Evolutionary conservation across 208 protist genomes (phyloP).

Genomic region (Dictyostelium gargantuum): DNA sequence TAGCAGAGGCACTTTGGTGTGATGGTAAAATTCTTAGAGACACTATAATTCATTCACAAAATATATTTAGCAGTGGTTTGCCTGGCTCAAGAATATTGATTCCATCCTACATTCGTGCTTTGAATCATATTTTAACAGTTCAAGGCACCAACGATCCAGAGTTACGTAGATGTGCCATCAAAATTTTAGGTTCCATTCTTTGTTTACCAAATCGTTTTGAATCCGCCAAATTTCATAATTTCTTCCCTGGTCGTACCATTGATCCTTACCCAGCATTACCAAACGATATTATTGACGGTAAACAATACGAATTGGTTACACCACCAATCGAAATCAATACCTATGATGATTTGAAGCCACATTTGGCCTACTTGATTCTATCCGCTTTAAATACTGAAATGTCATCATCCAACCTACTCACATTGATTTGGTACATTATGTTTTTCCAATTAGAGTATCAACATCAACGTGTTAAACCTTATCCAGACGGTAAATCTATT

Average conservation of each 20-base stretch:
- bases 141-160: background rate
- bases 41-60: slow-evolving; percentile 20
- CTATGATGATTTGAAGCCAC: background rate
- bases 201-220: slow-evolving; percentile 45
- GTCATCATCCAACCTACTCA: background rate
- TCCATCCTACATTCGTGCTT: slow-evolving; percentile 20
- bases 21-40: slow-evolving; percentile 31
- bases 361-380: slow-evolving; percentile 18
- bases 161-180: background rate
- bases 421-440: slow-evolving; percentile 40
- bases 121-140: slow-evolving; percentile 13
- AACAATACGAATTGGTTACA: background rate
- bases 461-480: background rate
- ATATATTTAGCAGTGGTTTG: background rate
- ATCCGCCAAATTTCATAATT: slow-evolving; percentile 1
- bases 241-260: slow-evolving; percentile 25
- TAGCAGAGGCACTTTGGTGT: slow-evolving; percentile 25
- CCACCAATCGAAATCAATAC: background rate
- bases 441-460: slow-evolving; percentile 31
- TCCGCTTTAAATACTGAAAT: slow-evolving; percentile 19
- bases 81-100: slow-evolving; percentile 27
- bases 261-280: slow-evolving; percentile 11
- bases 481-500: background rate
- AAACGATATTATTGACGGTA: slow-evolving; percentile 11
- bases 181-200: slow-evolving; percentile 5